Base-by-base conservation (phyloP, 1,139 yeast species). In the Geotrichum citri-aurantii region DNA sequence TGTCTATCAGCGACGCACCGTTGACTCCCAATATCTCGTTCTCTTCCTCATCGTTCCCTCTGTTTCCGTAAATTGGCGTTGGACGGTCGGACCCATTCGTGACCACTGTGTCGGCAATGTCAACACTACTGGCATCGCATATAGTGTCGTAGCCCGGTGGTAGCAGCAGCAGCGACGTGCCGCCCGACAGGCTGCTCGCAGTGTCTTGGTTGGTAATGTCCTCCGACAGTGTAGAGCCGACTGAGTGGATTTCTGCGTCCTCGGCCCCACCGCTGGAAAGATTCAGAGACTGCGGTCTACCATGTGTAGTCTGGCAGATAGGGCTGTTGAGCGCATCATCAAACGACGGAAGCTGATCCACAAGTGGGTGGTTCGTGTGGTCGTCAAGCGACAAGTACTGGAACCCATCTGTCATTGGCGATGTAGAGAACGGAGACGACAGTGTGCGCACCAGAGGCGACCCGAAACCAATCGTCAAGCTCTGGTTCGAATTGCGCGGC, bases 261-360 rank as follows among this genome's bases (percentile, higher is more conserved):
- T 27, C 50, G 10, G 47, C 42, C 7, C 57, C 57, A 14, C 17
- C 17, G 19, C 19, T 5, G 14, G 11, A 5, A 1, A 14, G 42
- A n/a, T 3, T 24, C 3, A 59, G 58, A 3, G 60, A 59, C 52
- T 65, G 64, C 31, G 63, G 66, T 1, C 66, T 66, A 1, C 66
- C 66, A 3, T 66, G 65, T 7, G 64, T 53, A 3, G 57, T 40
- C 40, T 53, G 54, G 3, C 37, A 53, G 48, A 62, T 14, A 11
- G 51, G 50, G 40, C 46, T 33, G 52, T 48, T 56, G 12, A 52
- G 55, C 6, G 48, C 70, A 54, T 68, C 71, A 52, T 67, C 71
- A 61, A 71, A 71, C 7, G 73, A 60, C 6, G 74, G 73, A 26
- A 69, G 67, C 42, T 55, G 55, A 7, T 50, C 47, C 40, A 52